Evolutionary conservation across 306 rosid genomes (phyloP).

Genomic region (Dryas alaskensis): DNA sequence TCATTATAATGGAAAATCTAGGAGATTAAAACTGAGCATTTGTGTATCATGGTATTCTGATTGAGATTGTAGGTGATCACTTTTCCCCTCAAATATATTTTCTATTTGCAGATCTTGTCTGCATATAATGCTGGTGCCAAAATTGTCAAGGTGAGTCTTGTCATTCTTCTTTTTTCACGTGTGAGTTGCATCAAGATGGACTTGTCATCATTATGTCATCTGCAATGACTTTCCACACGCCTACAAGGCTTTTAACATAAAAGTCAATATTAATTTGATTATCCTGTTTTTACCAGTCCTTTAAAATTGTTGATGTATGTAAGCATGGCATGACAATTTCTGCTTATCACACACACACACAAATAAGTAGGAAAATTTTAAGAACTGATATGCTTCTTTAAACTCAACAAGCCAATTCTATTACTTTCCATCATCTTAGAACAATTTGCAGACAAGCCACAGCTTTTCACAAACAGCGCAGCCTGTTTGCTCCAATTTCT

Average conservation of each 20-base stretch:
- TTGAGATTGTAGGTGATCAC: conserved; percentile 1
- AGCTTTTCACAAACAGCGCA: background rate
- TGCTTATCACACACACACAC: background rate
- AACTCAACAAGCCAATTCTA: background rate
- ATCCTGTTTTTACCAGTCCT: background rate
- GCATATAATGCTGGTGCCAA: conserved; percentile 71
- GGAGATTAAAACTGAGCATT: background rate
- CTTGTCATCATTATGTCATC: background rate
- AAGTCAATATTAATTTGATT: background rate
- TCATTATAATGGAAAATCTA: background rate
- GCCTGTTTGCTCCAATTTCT: background rate
- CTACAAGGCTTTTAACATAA: background rate
- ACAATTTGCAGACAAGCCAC: background rate
- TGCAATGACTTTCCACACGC: background rate
- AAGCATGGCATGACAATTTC: background rate
- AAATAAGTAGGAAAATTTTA: too few relatives aligned
- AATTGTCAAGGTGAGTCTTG: conserved; percentile 68
- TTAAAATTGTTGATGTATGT: conserved; percentile 10
- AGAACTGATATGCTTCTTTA: too few relatives aligned
- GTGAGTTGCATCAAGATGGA: background rate
- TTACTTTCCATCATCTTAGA: background rate
- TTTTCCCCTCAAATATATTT: conserved; percentile 13
- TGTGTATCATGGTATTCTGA: conserved; percentile 17
- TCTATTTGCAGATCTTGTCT: conserved; percentile 58
- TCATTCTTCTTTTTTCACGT: conserved; percentile 11